A percentile compares a stretch with the other conserved stretches of the same genome.
These are phyloP conservation scores for Castanopsis chinensis DNA, from an alignment of 306 rosid species.

Conservation along the genomic window DNA sequence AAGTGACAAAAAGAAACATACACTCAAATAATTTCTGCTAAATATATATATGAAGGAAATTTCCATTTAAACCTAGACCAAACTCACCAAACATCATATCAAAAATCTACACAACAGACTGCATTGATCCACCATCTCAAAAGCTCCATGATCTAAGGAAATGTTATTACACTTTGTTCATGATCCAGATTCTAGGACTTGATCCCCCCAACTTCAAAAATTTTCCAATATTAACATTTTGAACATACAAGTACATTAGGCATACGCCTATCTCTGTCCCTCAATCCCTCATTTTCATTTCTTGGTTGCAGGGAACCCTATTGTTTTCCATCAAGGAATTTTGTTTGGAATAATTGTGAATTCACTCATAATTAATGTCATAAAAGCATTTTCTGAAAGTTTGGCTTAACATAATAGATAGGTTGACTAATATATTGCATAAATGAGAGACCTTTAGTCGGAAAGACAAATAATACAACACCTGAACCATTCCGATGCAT, in stretches of 20 bases:
- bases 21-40: neutral
- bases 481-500: neutral
- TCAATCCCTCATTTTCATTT: neutral
- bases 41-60: neutral
- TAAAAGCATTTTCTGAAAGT: neutral
- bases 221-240: neutral
- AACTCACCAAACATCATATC: neutral
- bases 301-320: neutral
- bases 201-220: neutral
- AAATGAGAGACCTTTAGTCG: neutral
- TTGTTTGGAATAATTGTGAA: neutral
- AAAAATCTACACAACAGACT: neutral
- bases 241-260: neutral
- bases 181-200: neutral
- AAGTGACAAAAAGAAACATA: neutral
- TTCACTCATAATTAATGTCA: neutral
- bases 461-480: neutral
- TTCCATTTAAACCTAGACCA: neutral
- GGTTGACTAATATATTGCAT: neutral
- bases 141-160: neutral
- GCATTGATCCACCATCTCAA: neutral
- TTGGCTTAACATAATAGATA: neutral
- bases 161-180: neutral
- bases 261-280: neutral
- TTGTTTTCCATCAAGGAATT: neutral